These are phyloP conservation scores for Zygosaccharomyces pseudobailii DNA, from an alignment of 1,139 yeast species.

Conservation along the genomic window DNA sequence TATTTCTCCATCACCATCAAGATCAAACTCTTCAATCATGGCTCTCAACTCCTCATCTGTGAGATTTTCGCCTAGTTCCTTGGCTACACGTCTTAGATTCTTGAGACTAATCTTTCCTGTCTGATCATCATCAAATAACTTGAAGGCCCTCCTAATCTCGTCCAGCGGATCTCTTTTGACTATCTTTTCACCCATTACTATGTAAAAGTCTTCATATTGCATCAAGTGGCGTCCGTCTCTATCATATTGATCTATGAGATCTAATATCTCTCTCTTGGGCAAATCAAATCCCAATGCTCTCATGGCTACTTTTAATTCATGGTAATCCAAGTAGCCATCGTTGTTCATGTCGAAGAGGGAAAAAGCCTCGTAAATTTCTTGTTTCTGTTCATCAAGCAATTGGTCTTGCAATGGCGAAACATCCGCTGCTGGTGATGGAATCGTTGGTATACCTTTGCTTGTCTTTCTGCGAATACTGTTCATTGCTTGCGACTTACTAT, in stretches of 20 bases:
- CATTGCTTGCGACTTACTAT: constrained; percentile 2
- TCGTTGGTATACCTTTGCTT: constrained; percentile 7
- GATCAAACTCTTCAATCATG: constrained; percentile 96
- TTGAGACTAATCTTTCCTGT: constrained; percentile 83
- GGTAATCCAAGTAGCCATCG: constrained; percentile 87
- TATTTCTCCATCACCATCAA: constrained; percentile 95
- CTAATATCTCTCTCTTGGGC: constrained; percentile 72
- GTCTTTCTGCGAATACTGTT: constrained; percentile 13
- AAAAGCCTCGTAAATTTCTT: constrained; percentile 92
- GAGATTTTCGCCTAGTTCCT: constrained; percentile 86
- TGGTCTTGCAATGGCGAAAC: constrained; percentile 39
- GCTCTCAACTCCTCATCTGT: constrained; percentile 91
- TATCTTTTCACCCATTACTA: constrained; percentile 65
- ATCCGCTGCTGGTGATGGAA: constrained; percentile 14
- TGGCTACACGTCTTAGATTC: constrained; percentile 83
- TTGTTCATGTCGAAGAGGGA: constrained; percentile 86
- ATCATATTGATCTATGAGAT: constrained; percentile 77
- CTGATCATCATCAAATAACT: constrained; percentile 80
- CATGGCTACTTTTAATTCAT: constrained; percentile 87
- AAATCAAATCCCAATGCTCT: constrained; percentile 91
- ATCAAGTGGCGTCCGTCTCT: constrained; percentile 69
- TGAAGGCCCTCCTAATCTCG: constrained; percentile 86
- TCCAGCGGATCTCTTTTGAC: constrained; percentile 87
- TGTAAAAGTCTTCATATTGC: constrained; percentile 70
- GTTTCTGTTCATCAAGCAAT: constrained; percentile 81